Evolutionary conservation across 1,139 yeast species (phyloP), one percentile per base, ranked within the genome.

Genomic region (Suhomyces chickasaworum): DNA sequence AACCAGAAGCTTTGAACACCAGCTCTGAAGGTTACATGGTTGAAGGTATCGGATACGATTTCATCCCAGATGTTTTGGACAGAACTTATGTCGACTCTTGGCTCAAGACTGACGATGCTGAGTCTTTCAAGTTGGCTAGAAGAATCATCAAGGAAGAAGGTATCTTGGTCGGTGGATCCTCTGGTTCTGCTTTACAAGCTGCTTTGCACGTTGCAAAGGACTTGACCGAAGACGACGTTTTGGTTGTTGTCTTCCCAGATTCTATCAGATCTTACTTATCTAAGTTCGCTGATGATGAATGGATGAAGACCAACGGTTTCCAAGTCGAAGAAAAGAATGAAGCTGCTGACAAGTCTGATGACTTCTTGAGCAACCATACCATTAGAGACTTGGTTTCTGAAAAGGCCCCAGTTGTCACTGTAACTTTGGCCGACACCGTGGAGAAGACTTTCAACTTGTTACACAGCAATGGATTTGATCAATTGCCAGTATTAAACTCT

Each of bases 41-140:
- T 41, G 96, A 89, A 71, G 96, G 96, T 67, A 89, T 89, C 59
- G 96, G 96, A 56, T 89, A 89, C 65, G 96, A 89, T 68, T 89
- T 89, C 63, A 75, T 89, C 52, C 96, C 96, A 41, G 88, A 87
- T 45, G 96, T 86, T 21, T 77, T 89, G 61, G 74, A 84, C 63
- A 80, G 95, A 68, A 60, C 69, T 21, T 66, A 71, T 48, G 85
- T 89, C 36, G 95, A 89, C 65, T 69, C 77, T 51, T 89, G 96
- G 96, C 78, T 85, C 73, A 89, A 89, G 76, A 88, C 95, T 42
- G 91, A 86, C 55, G 96, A 89, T 63, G 77, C 84, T 50, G 91
- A 86, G 54, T 82, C 95, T 30, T 89, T 89, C 73, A 75, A 82
- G 53, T 80, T 86, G 57, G 93, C 96, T 33, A 79, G 96, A 73